Evolutionary conservation across 73 alveolate species (phyloP).

Genomic region (Uronychia setigera): DNA sequence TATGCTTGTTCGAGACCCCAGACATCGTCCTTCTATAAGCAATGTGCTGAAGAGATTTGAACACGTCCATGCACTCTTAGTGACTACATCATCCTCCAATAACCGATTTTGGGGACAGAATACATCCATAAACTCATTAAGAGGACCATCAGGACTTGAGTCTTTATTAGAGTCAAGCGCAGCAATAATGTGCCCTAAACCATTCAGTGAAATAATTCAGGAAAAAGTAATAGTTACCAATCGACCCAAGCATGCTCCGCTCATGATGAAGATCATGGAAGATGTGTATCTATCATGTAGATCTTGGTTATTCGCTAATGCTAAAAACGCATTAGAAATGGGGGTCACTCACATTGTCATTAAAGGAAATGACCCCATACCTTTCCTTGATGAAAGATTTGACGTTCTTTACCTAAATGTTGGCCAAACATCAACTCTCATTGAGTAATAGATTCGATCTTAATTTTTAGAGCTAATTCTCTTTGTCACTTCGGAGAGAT

Average conservation of each 20-base stretch:
- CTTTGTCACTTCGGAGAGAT: constrained; percentile 77
- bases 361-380: constrained; percentile 58
- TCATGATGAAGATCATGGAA: constrained; percentile 53
- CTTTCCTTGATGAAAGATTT: constrained; percentile 62
- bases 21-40: constrained; percentile 94
- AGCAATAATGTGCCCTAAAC: neutral
- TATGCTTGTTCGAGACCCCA: constrained; percentile 94
- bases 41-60: constrained; percentile 97
- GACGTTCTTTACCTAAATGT: constrained; percentile 60
- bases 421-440: constrained; percentile 32
- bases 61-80: constrained; percentile 97
- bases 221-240: neutral
- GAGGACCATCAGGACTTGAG: constrained; percentile 69
- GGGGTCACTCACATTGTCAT: constrained; percentile 89
- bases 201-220: constrained; percentile 2
- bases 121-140: constrained; percentile 46
- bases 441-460: constrained; percentile 21
- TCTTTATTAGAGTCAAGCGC: constrained; percentile 38
- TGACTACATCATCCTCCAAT: constrained; percentile 80
- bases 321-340: constrained; percentile 27
- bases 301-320: constrained; percentile 46
- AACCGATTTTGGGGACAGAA: constrained; percentile 58
- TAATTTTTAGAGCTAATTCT: constrained; percentile 48
- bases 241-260: constrained; percentile 24
- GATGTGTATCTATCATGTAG: constrained; percentile 57